phyloP scores from a whole-genome alignment of 768 basidiomycete genomes.

The Hygrocybe punicea region DNA sequence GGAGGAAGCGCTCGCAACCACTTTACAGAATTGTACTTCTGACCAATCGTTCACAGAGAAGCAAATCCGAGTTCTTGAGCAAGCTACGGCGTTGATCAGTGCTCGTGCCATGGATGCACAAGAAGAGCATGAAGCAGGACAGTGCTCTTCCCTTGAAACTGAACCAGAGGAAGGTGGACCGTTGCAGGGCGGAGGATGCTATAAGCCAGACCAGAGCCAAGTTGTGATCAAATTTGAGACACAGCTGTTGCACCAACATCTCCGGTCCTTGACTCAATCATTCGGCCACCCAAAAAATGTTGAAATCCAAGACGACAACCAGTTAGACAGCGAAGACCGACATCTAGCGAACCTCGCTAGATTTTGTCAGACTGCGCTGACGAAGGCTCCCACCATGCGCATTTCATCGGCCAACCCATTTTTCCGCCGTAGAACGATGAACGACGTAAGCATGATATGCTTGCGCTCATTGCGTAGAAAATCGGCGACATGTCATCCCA shows the following conservation, averaged over 20 bases:
- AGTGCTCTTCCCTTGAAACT: slow-evolving; percentile 39
- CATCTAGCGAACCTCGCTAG: slow-evolving; percentile 36
- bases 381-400: slow-evolving; percentile 24
- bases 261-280: slow-evolving; percentile 26
- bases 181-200: slow-evolving; percentile 47
- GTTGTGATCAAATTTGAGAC: slow-evolving; percentile 36
- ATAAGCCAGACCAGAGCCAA: slow-evolving; percentile 50
- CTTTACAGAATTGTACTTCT: slow-evolving; percentile 31
- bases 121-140: slow-evolving; percentile 38
- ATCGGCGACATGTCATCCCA: slow-evolving; percentile 19
- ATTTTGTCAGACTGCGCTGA: slow-evolving; percentile 38
- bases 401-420: slow-evolving; percentile 20
- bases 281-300: slow-evolving; percentile 6
- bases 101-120: slow-evolving; percentile 45
- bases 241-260: slow-evolving; percentile 34
- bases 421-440: slow-evolving; percentile 35
- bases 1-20: slow-evolving; percentile 40
- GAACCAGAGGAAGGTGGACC: slow-evolving; percentile 38
- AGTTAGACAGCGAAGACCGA: slow-evolving; percentile 23
- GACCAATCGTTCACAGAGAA: slow-evolving; percentile 42
- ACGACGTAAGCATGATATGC: slow-evolving; percentile 34
- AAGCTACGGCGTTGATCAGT: slow-evolving; percentile 42
- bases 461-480: slow-evolving; percentile 35
- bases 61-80: slow-evolving; percentile 46
- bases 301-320: slow-evolving; percentile 8